Percentiles rank a stretch among this genome's conserved stretches.
Conservation (phyloP, 164 flowering plant species). For the Hamamelis virginiana region DNA sequence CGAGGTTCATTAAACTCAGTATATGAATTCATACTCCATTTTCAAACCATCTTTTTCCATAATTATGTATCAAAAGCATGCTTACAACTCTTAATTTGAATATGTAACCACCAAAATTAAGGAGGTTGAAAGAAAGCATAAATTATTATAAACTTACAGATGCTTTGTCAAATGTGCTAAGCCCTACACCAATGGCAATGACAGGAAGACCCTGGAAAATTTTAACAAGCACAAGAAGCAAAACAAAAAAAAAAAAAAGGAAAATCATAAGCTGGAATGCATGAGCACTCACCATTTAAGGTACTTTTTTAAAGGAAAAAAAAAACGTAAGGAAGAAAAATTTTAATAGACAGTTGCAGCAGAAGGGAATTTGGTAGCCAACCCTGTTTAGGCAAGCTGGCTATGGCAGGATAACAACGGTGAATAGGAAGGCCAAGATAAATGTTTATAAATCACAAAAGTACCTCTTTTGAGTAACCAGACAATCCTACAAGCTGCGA, state of each 20-base stretch:
- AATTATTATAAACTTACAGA: conserved; percentile 56
- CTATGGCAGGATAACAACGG: background rate
- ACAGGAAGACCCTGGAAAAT: conserved; percentile 83
- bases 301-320: too few species aligned
- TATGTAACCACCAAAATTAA: background rate
- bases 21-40: background rate
- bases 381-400: background rate
- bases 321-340: too few species aligned
- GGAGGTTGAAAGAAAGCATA: background rate
- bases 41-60: background rate
- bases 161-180: conserved; percentile 89
- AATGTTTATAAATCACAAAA: background rate
- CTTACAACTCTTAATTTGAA: background rate
- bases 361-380: background rate
- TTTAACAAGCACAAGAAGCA: too few species aligned
- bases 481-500: conserved; percentile 87
- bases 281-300: background rate
- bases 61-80: background rate
- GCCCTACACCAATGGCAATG: conserved; percentile 89
- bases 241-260: background rate
- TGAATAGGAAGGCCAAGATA: background rate
- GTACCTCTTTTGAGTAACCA: conserved; percentile 59
- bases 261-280: background rate
- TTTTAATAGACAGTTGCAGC: background rate
- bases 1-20: background rate